Evolutionary conservation across 2,329 filamentous ascomycete species (phyloP), one percentile per base, ranked within the genome.

Genomic region (Chrysoporthe puriensis): DNA sequence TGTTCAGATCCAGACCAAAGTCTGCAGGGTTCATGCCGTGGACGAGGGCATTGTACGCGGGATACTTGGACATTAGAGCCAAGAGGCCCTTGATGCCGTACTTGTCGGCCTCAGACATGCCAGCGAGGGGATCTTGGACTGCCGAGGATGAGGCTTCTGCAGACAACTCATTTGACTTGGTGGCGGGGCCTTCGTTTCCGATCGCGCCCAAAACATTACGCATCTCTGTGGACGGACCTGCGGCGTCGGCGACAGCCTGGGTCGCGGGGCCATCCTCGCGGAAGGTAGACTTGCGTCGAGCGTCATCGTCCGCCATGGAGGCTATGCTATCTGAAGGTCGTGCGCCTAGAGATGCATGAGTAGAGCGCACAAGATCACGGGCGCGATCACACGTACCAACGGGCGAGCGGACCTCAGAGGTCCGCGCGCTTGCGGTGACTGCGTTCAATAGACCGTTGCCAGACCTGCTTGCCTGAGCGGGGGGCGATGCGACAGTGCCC

Each of bases 81-180:
- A 84, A 82, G 68, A 90, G 79, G 11, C 88, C 88, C 74, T 90
- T 90, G 60, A 90, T 80, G 4, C 88, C 88, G 83, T 84, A 91
- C 74, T 85, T 89, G 73, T 91, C 88, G 50, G 83, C 83, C 3
- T 85, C 82, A n/a, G 84, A 77, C 87, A 90, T 88, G 58, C 86
- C 85, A 60, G 82, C 80, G 36, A 90, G 78, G 58, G 87, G 87
- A 74, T 91, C 88, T 71, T 86, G 81, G 13, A 81, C 77, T 48
- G 78, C 43, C 7, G 62, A 65, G 14, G 63, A 34, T 32, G 62
- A 65, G n/a, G 36, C 52, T 21, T 67, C 68, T 54, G 50, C 26
- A 34, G 62, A 44, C 7, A 46, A 79, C 6, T 85, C 83, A 62
- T 80, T 82, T 16, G 72, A 71, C 72, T 84, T 84, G 34, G 73